Base-by-base conservation (phyloP, 169 alveolate species). In the Babesia ovis region DNA sequence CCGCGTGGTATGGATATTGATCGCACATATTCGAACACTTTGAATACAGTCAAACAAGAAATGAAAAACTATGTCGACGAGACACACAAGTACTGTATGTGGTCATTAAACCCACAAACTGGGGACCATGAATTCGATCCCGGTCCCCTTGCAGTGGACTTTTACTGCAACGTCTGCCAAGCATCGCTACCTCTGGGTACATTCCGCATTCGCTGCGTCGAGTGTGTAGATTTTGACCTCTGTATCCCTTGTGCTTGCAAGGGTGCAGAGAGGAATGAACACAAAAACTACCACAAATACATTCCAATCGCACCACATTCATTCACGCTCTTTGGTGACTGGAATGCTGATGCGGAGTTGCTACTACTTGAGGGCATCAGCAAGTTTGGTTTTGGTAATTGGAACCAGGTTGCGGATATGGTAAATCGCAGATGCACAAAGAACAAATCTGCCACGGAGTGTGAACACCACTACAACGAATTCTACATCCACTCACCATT, bases 291-390 rank as follows among this genome's bases (percentile, higher is more conserved):
- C 35, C 95, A 92, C 61, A 69, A 73, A 8, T 92, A 92, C 72
- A 91, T 89, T 20, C 95, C 95, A 0, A 84, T 91, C 34, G 91
- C 95, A 16, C 82, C 92, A 39, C 90, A 91, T 70, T 62, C 77
- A 31, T 91, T 91, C 67, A 79, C 80, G 8, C 71, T 91, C 35
- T 70, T 84, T 20, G 86, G 70, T 57, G 91, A 90, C 41, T 92
- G 95, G 95, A 85, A 92, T 16, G 95, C 95, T 23, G 95, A 92
- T 59, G 95, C 92, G 53, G 95, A 92, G 53, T 50, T 91, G 25
- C n/a, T 90, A 12, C 68, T 92, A 25, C 87, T 92, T 51, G 95
- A 92, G 45, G 95, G 95, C 56, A 89, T 92, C 39, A 80, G 95
- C 58, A 91, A 92, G 45, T 86, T 60, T 58, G 95, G 95, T 0